Percentiles rank a stretch among this genome's conserved stretches.
phyloP scores from a whole-genome alignment of 345 rosid species.

The Brassica rapa region DNA sequence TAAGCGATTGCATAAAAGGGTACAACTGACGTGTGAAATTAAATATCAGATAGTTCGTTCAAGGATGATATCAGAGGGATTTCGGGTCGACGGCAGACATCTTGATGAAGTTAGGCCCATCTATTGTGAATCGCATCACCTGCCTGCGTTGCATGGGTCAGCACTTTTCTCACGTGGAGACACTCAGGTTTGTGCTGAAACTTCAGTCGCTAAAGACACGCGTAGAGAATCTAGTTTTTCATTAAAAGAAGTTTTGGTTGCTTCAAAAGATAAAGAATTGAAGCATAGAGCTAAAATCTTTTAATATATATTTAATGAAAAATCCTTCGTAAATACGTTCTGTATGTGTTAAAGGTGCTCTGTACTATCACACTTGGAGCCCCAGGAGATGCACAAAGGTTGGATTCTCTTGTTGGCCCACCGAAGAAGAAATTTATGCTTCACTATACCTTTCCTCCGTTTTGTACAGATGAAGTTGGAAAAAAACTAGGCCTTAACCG shows the following conservation, averaged over 20 bases:
- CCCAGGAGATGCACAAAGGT: constrained; percentile 83
- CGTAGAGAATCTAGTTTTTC: background rate
- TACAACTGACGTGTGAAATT: background rate
- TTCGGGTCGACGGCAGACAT: constrained; percentile 86
- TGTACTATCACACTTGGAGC: constrained; percentile 95
- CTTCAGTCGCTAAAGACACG: constrained; percentile 8
- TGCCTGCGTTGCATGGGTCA: constrained; percentile 87
- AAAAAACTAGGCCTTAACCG: constrained; percentile 91
- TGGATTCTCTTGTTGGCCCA: constrained; percentile 88
- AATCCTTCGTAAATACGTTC: constrained; percentile 19
- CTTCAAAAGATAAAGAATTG: constrained; percentile 17
- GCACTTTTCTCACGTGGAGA: constrained; percentile 94
- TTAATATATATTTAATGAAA: constrained; percentile 1
- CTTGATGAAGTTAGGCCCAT: constrained; percentile 91
- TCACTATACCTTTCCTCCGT: constrained; percentile 97
- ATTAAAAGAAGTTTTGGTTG: background rate
- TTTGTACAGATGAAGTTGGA: constrained; percentile 88
- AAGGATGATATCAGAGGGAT: constrained; percentile 81
- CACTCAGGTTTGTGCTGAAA: constrained; percentile 67
- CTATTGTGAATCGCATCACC: constrained; percentile 68
- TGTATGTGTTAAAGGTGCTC: constrained; percentile 60
- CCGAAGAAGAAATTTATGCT: constrained; percentile 98
- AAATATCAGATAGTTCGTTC: constrained; percentile 76
- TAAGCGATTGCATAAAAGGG: background rate
- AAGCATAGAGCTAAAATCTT: constrained; percentile 3